phyloP scores from a whole-genome alignment of 2,329 filamentous ascomycete species.

The Sporothrix curviconia region DNA sequence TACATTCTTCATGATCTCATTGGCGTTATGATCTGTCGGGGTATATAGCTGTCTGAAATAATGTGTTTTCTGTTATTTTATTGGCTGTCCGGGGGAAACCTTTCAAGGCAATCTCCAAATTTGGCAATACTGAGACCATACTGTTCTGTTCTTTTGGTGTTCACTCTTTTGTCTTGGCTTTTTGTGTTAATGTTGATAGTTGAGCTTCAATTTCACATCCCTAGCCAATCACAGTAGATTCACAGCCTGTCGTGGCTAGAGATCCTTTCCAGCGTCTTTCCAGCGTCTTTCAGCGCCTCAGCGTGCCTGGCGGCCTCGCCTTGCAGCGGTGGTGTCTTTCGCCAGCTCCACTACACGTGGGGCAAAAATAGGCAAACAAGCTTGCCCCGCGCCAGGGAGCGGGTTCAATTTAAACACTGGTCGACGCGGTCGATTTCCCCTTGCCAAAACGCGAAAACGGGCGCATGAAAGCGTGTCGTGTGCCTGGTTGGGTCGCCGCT shows the following conservation, averaged over 20 bases:
- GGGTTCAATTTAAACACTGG: slow-evolving; percentile 20
- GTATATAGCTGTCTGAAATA: too few relatives aligned
- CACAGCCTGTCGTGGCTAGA: neutral
- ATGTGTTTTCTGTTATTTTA: too few relatives aligned
- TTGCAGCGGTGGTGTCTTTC: too few relatives aligned
- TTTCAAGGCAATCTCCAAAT: neutral
- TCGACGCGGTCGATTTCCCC: slow-evolving; percentile 19
- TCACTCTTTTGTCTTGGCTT: neutral
- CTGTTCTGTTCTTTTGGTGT: neutral
- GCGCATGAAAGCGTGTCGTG: slow-evolving; percentile 3
- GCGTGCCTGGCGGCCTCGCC: neutral
- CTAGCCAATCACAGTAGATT: neutral
- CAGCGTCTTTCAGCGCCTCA: neutral
- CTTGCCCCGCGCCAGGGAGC: slow-evolving; percentile 17
- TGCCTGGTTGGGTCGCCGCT: slow-evolving; percentile 1
- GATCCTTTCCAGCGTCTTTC: too few relatives aligned
- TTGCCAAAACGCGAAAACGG: slow-evolving; percentile 18
- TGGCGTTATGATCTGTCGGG: too few relatives aligned
- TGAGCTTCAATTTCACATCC: neutral
- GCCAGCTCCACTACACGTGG: neutral
- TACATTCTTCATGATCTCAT: neutral
- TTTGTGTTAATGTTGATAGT: neutral
- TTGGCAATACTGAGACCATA: too few relatives aligned
- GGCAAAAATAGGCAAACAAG: neutral
- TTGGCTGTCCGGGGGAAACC: neutral